Evolutionary conservation across 306 rosid species (phyloP).

Genomic region (Elaeagnus macrophylla): DNA sequence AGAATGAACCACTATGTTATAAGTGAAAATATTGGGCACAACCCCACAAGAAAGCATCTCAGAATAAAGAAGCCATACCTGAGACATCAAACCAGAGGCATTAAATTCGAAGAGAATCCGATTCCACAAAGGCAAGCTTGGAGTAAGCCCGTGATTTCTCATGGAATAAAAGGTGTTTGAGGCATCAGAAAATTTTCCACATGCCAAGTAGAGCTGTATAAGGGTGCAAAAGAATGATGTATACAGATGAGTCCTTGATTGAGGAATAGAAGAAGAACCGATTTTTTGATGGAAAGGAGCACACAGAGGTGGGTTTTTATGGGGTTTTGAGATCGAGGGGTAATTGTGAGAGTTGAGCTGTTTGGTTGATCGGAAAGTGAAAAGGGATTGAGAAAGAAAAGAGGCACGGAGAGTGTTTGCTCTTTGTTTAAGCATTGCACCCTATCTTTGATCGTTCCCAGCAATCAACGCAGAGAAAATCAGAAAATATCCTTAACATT

Average conservation of each 20-base stretch:
- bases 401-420: neutral
- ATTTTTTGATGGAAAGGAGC: slow-evolving; percentile 6
- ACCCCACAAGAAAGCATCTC: slow-evolving; percentile 54
- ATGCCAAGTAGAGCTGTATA: slow-evolving; percentile 52
- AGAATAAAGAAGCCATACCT: slow-evolving; percentile 44
- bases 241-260: slow-evolving; percentile 38
- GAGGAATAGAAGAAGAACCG: slow-evolving; percentile 20
- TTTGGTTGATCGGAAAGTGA: slow-evolving; percentile 21
- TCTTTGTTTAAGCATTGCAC: neutral
- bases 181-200: slow-evolving; percentile 44
- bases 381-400: neutral
- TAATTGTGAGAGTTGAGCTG: slow-evolving; percentile 7
- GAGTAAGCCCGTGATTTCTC: slow-evolving; percentile 49
- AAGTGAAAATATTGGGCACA: slow-evolving; percentile 52
- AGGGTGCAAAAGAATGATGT: slow-evolving; percentile 66
- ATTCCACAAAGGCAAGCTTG: slow-evolving; percentile 53
- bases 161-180: slow-evolving; percentile 38
- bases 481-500: too few species aligned
- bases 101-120: slow-evolving; percentile 48
- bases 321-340: slow-evolving; percentile 15
- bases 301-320: slow-evolving; percentile 9
- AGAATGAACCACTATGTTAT: slow-evolving; percentile 63
- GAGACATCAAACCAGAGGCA: slow-evolving; percentile 46
- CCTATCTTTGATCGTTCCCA: too few species aligned
- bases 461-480: too few species aligned